Conservation (phyloP, 257 asterid genomes). For the Przewalskia tangutica region DNA sequence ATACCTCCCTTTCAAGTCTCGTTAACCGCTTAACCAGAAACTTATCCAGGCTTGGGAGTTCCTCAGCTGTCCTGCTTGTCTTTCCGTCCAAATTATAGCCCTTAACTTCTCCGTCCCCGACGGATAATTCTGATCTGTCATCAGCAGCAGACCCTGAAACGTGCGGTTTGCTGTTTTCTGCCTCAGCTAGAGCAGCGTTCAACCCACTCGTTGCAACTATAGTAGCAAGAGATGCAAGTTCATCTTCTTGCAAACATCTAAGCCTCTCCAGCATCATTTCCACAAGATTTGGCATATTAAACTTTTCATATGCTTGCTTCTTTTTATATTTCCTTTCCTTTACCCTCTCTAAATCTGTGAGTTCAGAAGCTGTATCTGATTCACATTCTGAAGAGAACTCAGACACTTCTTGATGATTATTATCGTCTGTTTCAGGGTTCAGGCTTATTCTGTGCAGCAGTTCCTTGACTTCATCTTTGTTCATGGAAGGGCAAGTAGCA, state of each 20-base stretch:
- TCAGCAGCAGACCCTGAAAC: conserved; percentile 5
- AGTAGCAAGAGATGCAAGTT: conserved; percentile 91
- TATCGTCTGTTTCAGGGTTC: conserved; percentile 63
- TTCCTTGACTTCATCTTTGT: conserved; percentile 68
- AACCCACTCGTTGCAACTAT: conserved; percentile 90
- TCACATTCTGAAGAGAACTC: conserved; percentile 44
- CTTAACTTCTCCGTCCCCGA: conserved; percentile 19
- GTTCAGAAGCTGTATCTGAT: conserved; percentile 41
- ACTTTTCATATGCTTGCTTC: conserved; percentile 28
- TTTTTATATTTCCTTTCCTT: conserved; percentile 20
- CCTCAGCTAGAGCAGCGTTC: conserved; percentile 65
- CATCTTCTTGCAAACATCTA: conserved; percentile 64
- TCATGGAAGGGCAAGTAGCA: conserved; percentile 51
- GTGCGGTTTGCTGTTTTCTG: conserved; percentile 16
- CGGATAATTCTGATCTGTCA: conserved; percentile 13
- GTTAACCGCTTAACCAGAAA: conserved; percentile 76
- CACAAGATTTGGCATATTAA: conserved; percentile 29
- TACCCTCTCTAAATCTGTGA: background rate
- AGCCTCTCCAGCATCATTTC: conserved; percentile 81
- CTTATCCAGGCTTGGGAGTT: conserved; percentile 73
- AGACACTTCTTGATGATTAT: conserved; percentile 10
- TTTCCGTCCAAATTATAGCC: conserved; percentile 11
- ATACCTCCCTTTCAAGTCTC: conserved; percentile 82
- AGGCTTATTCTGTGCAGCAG: conserved; percentile 64
- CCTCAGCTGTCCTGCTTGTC: conserved; percentile 19